Evolutionary conservation across 495 filamentous ascomycete species (phyloP).

Genomic region (Evernia prunastri): DNA sequence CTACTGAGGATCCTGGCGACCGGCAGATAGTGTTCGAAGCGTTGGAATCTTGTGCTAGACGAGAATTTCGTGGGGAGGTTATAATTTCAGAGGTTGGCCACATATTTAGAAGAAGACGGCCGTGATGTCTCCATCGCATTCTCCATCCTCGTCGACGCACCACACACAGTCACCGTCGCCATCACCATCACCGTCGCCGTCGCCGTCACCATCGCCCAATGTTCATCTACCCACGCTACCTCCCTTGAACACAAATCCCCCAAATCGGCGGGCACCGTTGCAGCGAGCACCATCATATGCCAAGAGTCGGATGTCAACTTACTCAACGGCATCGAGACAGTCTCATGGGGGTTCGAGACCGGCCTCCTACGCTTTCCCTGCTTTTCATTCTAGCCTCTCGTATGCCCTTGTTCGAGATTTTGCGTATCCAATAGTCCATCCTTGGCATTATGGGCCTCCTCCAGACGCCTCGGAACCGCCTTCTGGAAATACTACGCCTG

Average conservation of each 20-base stretch:
- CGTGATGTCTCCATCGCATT: conserved; percentile 28
- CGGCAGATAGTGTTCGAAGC: not conserved
- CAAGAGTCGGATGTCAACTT: conserved; percentile 67
- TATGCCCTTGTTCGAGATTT: conserved; percentile 94
- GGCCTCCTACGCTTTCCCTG: conserved; percentile 66
- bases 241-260: conserved; percentile 56
- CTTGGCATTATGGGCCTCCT: conserved; percentile 88
- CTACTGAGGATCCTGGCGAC: not conserved
- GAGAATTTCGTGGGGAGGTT: not conserved
- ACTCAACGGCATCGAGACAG: conserved; percentile 52
- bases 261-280: conserved; percentile 49
- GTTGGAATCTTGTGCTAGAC: not conserved
- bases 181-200: conserved; percentile 33
- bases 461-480: conserved; percentile 58
- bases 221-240: conserved; percentile 53
- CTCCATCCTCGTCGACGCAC: conserved; percentile 36
- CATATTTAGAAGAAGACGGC: conserved; percentile 19
- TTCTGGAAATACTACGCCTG: conserved; percentile 77
- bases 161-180: conserved; percentile 37
- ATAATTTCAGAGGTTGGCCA: not conserved
- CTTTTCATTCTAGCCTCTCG: conserved; percentile 81
- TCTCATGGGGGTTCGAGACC: conserved; percentile 61
- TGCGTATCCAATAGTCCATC: conserved; percentile 76
- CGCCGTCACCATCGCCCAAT: conserved; percentile 34
- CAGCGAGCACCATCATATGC: conserved; percentile 64